phyloP scores from a whole-genome alignment of 768 basidiomycete species.

The Phlegmacium glaucopus region DNA sequence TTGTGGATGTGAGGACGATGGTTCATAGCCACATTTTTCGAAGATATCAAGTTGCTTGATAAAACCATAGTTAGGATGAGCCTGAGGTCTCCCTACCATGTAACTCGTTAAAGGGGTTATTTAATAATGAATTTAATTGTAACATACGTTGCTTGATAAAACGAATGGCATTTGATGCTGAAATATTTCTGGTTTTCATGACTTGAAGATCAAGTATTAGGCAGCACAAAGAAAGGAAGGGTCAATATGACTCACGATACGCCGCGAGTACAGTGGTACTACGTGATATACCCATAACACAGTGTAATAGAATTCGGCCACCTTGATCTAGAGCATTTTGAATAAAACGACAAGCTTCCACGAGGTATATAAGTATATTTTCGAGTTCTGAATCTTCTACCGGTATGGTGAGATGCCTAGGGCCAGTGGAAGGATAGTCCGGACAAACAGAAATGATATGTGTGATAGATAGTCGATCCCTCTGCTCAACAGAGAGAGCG shows the following conservation, averaged over 20 bases:
- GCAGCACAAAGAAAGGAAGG: not conserved
- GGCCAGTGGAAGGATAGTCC: conserved; percentile 42
- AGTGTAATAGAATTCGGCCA: conserved; percentile 67
- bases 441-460: conserved; percentile 58
- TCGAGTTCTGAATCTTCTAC: conserved; percentile 46
- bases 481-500: conserved; percentile 29
- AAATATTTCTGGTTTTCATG: conserved; percentile 44
- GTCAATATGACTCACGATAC: conserved; percentile 41
- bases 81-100: conserved; percentile 32
- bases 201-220: conserved; percentile 28
- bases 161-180: conserved; percentile 40
- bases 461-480: conserved; percentile 38
- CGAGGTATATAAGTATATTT: conserved; percentile 62
- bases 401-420: conserved; percentile 33
- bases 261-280: conserved; percentile 60
- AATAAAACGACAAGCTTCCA: conserved; percentile 58
- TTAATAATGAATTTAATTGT: no score
- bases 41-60: conserved; percentile 57
- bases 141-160: conserved; percentile 47
- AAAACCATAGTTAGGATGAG: conserved; percentile 52
- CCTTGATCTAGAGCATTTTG: conserved; percentile 47
- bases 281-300: conserved; percentile 70
- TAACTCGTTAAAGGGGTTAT: no score
- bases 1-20: conserved; percentile 34
- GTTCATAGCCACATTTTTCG: conserved; percentile 45